Conservation (phyloP, 2,329 filamentous ascomycete species). For the Colletotrichum spaethianum region DNA sequence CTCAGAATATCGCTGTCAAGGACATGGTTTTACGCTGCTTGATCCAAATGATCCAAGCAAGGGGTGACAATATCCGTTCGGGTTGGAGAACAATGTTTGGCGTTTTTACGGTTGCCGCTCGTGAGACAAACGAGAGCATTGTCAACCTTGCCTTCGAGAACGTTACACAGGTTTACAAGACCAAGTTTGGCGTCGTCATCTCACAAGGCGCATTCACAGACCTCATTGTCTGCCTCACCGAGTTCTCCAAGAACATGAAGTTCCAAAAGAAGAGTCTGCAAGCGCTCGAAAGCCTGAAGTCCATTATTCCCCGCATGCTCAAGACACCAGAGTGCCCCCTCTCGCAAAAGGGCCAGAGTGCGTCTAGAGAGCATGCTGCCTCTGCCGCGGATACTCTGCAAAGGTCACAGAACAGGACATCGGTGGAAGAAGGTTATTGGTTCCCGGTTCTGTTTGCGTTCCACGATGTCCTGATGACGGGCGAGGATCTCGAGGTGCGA, state of each 20-base stretch:
- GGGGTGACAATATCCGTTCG: constrained; percentile 95
- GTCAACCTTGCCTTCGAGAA: constrained; percentile 98
- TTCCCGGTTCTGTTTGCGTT: constrained; percentile 98
- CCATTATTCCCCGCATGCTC: constrained; percentile 94
- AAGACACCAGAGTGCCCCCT: constrained; percentile 95
- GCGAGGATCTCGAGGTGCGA: constrained; percentile 96
- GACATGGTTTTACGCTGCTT: constrained; percentile 97
- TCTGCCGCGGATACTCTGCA: constrained; percentile 60
- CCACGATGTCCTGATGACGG: constrained; percentile 99
- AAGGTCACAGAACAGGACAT: constrained; percentile 80
- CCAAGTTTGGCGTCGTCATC: constrained; percentile 94
- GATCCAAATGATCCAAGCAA: constrained; percentile 98
- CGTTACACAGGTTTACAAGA: constrained; percentile 95
- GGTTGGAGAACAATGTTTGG: constrained; percentile 99
- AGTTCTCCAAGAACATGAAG: constrained; percentile 98
- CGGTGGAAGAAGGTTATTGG: constrained; percentile 97
- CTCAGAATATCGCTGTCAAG: constrained; percentile 91
- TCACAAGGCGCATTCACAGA: constrained; percentile 97
- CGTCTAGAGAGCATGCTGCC: constrained; percentile 52
- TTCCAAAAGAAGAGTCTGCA: constrained; percentile 99
- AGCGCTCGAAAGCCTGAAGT: constrained; percentile 94
- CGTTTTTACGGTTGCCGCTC: constrained; percentile 95
- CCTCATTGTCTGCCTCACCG: constrained; percentile 93
- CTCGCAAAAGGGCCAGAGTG: constrained; percentile 71
- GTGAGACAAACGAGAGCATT: constrained; percentile 93